phyloP scores from a whole-genome alignment of 305 asterid species.

The Solanum hybrid region DNA sequence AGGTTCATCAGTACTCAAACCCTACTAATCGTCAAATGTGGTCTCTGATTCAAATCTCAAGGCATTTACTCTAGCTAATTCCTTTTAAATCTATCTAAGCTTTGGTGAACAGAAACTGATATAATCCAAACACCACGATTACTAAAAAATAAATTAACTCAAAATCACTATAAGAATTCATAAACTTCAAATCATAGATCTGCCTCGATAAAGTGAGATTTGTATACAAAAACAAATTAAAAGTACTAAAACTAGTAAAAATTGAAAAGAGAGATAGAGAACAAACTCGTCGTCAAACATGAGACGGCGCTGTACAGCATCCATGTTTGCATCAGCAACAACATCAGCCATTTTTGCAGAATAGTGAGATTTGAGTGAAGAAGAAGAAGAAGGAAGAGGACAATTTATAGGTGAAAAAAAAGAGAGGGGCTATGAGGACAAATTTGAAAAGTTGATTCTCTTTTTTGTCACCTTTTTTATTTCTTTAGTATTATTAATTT shows the following conservation, averaged over 20 bases:
- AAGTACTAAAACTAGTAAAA: neutral
- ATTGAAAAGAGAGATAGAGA: neutral
- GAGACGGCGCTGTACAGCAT: slow-evolving; percentile 93
- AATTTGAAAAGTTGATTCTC: neutral
- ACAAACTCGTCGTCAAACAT: slow-evolving; percentile 97
- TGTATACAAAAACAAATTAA: neutral
- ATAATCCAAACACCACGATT: neutral
- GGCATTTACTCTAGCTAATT: neutral
- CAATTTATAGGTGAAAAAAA: neutral
- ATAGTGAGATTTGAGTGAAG: neutral
- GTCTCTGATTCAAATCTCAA: neutral
- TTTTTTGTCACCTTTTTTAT: neutral
- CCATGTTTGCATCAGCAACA: slow-evolving; percentile 68
- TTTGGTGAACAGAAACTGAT: neutral
- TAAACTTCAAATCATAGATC: neutral
- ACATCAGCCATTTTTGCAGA: slow-evolving; percentile 30
- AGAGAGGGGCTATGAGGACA: neutral
- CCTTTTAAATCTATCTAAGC: neutral
- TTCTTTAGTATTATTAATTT: neutral
- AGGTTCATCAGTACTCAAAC: neutral
- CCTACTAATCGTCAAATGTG: neutral
- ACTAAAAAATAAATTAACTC: neutral
- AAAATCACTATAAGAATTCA: neutral
- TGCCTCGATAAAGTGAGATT: neutral
- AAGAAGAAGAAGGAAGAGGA: neutral